These are phyloP conservation scores for Candida michaelii DNA, from an alignment of 805 yeast species.

Conservation along the genomic window DNA sequence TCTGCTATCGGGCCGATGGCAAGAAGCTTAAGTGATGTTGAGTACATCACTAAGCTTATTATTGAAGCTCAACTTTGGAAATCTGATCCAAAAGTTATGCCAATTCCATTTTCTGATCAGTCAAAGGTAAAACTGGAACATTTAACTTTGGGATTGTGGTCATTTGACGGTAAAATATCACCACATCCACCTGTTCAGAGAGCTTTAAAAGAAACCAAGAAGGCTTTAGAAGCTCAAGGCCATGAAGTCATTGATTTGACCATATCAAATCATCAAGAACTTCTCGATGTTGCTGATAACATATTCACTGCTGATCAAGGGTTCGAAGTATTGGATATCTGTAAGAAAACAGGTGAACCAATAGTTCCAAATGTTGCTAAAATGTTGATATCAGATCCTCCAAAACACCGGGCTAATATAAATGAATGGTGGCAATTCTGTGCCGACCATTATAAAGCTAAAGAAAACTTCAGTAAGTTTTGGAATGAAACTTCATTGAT, in stretches of 20 bases:
- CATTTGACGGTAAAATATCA: constrained; percentile 8
- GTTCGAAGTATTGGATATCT: neutral
- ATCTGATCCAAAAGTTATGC: constrained; percentile 37
- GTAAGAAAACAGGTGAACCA: constrained; percentile 2
- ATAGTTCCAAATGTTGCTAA: constrained; percentile 16
- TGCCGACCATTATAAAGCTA: neutral
- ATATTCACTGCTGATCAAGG: constrained; percentile 18
- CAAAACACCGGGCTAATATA: constrained; percentile 42
- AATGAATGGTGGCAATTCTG: constrained; percentile 15
- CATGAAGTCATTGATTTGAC: constrained; percentile 44
- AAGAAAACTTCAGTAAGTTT: constrained; percentile 6
- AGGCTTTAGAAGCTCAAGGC: constrained; percentile 31
- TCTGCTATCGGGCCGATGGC: constrained; percentile 41
- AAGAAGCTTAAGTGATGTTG: constrained; percentile 34
- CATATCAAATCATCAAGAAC: neutral
- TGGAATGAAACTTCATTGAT: constrained; percentile 9
- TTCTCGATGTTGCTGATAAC: constrained; percentile 3
- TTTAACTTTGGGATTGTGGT: constrained; percentile 9
- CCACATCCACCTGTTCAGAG: constrained; percentile 20
- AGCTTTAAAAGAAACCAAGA: constrained; percentile 10
- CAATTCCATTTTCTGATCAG: constrained; percentile 11
- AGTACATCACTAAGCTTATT: constrained; percentile 47
- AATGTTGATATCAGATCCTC: constrained; percentile 23
- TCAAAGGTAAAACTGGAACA: constrained; percentile 1
- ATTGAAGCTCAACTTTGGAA: constrained; percentile 54